Evolutionary conservation across 2,329 filamentous ascomycete species (phyloP).

Genomic region (Cercospora sp.): DNA sequence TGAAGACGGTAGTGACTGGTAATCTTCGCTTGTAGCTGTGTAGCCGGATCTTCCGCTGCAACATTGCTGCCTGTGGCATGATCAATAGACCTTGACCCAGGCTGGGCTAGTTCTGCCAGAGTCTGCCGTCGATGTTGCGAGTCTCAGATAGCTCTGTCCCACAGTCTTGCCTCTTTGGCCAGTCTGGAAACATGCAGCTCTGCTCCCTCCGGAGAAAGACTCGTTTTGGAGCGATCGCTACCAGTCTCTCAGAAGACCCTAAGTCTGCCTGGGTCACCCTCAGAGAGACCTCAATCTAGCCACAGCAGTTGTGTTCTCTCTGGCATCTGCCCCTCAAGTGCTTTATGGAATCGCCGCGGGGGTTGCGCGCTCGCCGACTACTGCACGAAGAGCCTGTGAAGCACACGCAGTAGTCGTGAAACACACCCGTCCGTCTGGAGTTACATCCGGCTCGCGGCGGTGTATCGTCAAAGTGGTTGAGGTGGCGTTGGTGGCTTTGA

Average conservation of each 20-base stretch:
- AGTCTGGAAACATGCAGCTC: neutral
- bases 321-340: neutral
- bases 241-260: no score
- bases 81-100: neutral
- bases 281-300: no score
- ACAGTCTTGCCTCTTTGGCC: neutral
- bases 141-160: neutral
- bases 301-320: no score
- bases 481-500: neutral
- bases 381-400: neutral
- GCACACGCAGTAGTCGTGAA: neutral
- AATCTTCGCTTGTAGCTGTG: neutral
- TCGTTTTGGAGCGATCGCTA: no score
- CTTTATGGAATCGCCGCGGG: neutral
- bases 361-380: neutral
- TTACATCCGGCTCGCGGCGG: neutral
- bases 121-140: neutral
- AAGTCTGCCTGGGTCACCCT: no score
- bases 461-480: neutral
- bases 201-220: no score
- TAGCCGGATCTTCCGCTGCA: neutral
- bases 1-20: slow-evolving; percentile 42
- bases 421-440: neutral
- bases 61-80: neutral
- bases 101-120: neutral